Evolutionary conservation across 352 stramenopile genomes (phyloP), one percentile per base, ranked within the genome.

Genomic region (Globisporangium abappressorium): DNA sequence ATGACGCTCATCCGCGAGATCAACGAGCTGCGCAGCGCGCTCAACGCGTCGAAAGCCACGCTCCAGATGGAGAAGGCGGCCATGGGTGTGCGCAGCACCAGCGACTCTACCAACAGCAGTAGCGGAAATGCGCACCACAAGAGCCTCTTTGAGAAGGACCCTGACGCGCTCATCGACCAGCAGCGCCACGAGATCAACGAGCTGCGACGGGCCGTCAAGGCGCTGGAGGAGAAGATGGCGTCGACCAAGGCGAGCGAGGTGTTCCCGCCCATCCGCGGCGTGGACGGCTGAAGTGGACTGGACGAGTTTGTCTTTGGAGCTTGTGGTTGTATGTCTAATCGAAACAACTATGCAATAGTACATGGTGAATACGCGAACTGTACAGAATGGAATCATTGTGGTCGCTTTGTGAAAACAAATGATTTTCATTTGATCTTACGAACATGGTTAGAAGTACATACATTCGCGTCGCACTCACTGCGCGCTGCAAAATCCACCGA

Each of bases 1-100:
- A 91, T 97, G 70, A 72, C 91, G 64, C 85, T 98, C 20, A 98
- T 96, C 38, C 87, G 88, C 26, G 94, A 98, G 77, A 96, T 98
- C 64, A 98, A 98, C 68, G 80, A 94, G 62, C 81, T 98, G 38
- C 89, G 94, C 15, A 78, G 77, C 2, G 76, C 89, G 22, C 79
- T 98, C 43, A 77, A 82, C 64, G 71, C 73, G 18, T 71, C 89
- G 8, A 97, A 97, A 60, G 82, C 77, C n/a, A 85, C 81, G 47
- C 73, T 94, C 66, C 86, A 94, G 69, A 94, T 90, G 76, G 84
- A 94, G 64, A 79, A 83, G 14, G 84, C 86, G 3, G 82, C 76
- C 30, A 62, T 76, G 49, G 63, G 77, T 54, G 68, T 74, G 3
- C 61, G 70, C 15, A 73, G 77, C 18, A 65, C 62, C 6, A 53